Conservation (phyloP, 164 flowering plant species). For the Magnolia sinica region DNA sequence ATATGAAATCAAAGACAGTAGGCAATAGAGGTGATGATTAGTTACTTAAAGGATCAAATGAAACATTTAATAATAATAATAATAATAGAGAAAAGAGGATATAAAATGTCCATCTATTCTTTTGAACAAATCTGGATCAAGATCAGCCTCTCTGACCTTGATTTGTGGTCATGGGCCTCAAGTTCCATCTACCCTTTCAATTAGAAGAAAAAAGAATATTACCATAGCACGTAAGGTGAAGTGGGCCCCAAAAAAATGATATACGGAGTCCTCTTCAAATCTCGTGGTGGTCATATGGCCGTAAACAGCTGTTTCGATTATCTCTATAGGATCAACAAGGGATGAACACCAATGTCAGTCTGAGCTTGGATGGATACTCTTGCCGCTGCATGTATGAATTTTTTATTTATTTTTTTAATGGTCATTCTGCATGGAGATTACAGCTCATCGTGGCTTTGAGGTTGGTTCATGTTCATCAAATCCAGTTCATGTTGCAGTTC, state of each 20-base stretch:
- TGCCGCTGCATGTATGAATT: too few relatives aligned
- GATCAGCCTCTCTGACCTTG: neutral
- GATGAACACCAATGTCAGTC: neutral
- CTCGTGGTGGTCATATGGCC: neutral
- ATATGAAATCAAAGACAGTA: neutral
- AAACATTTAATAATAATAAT: neutral
- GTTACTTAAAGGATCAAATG: neutral
- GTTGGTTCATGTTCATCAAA: constrained; percentile 55
- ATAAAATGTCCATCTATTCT: neutral
- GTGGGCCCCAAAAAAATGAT: neutral
- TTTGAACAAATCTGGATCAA: neutral
- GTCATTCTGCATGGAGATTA: constrained; percentile 15
- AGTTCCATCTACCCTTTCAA: neutral
- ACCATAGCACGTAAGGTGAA: neutral
- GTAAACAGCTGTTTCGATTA: neutral
- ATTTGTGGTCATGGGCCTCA: neutral
- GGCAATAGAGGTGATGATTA: neutral
- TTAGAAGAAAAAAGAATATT: neutral
- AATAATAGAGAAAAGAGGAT: neutral
- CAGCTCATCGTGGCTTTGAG: constrained; percentile 69
- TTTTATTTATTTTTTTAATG: neutral
- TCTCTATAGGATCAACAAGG: neutral
- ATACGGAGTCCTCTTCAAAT: neutral
- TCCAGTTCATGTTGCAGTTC: constrained; percentile 75
- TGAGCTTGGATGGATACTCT: neutral